These are phyloP conservation scores for Pichia rugopelliculosa DNA, from an alignment of 805 yeast genomes.

Conservation along the genomic window DNA sequence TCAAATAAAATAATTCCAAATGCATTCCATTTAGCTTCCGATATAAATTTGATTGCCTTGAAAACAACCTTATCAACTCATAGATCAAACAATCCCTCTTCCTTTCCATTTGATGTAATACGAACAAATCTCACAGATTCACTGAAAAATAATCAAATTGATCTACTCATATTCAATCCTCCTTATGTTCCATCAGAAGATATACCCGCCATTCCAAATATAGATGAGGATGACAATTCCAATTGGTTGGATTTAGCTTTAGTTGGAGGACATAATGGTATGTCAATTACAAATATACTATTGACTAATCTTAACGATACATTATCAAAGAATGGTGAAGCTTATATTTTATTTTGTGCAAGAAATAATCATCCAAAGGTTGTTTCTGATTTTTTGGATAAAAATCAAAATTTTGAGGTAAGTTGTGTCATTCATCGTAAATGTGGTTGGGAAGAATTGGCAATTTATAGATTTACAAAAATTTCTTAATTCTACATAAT, in stretches of 20 bases:
- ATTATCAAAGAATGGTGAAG: constrained; percentile 58
- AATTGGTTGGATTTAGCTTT: constrained; percentile 87
- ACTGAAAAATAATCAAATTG: constrained; percentile 43
- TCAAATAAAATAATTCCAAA: constrained; percentile 42
- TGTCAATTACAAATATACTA: constrained; percentile 70
- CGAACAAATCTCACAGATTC: constrained; percentile 54
- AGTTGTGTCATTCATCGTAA: constrained; percentile 54
- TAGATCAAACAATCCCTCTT: constrained; percentile 13
- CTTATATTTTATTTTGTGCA: constrained; percentile 88
- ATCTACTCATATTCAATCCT: constrained; percentile 82
- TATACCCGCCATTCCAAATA: constrained; percentile 54
- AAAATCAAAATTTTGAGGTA: constrained; percentile 40
- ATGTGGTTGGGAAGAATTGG: constrained; percentile 94
- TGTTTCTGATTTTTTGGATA: constrained; percentile 35
- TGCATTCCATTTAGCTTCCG: constrained; percentile 60
- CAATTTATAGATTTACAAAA: constrained; percentile 57
- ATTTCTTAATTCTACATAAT: not conserved
- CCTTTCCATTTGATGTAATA: constrained; percentile 35
- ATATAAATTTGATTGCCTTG: constrained; percentile 76
- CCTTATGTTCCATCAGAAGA: constrained; percentile 90
- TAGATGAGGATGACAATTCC: constrained; percentile 35
- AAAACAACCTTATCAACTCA: constrained; percentile 39
- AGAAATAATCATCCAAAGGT: constrained; percentile 73
- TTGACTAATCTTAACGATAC: constrained; percentile 46
- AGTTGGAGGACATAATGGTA: constrained; percentile 84